Percentiles rank a stretch among this genome's conserved stretches.
Evolutionary conservation across 2,329 filamentous ascomycete genomes (phyloP).

Genomic region (Claviceps africana): DNA sequence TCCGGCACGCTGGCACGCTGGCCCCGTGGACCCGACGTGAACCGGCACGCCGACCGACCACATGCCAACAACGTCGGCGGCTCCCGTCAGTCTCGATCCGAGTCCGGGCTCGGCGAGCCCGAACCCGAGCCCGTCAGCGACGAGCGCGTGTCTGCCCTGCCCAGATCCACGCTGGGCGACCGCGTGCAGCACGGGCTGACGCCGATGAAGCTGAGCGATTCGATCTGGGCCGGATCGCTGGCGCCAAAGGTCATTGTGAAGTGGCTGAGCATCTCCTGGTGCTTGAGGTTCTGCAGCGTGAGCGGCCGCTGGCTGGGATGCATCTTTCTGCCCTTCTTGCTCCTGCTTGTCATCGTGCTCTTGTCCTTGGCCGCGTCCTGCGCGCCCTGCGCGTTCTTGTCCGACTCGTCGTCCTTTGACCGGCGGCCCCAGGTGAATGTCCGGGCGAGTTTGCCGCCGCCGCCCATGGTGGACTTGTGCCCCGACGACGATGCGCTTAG

Average conservation of each 20-base stretch:
- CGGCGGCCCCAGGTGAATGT: constrained; percentile 18
- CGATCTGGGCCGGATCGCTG: constrained; percentile 19
- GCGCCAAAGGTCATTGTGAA: constrained; percentile 34
- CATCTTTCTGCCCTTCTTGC: constrained; percentile 15
- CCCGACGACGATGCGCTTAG: constrained; percentile 17
- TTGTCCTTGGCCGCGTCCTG: too few relatives aligned
- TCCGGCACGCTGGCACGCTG: too few relatives aligned
- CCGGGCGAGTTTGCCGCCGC: constrained; percentile 16
- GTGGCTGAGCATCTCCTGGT: constrained; percentile 31
- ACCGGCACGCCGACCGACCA: too few relatives aligned
- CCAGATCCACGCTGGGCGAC: constrained; percentile 20
- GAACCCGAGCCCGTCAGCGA: too few relatives aligned
- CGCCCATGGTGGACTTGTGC: constrained; percentile 15
- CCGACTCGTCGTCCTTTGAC: constrained; percentile 6
- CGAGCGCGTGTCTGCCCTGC: constrained; percentile 7
- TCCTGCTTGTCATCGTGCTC: constrained; percentile 4
- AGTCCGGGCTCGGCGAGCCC: constrained; percentile 7
- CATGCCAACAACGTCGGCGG: too few relatives aligned
- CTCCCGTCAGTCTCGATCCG: constrained; percentile 6
- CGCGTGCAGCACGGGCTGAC: constrained; percentile 33
- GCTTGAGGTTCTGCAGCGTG: constrained; percentile 29
- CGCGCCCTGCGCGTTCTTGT: constrained; percentile 6
- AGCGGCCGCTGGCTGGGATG: constrained; percentile 33
- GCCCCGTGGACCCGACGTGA: too few relatives aligned
- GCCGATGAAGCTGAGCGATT: constrained; percentile 20